Base-by-base conservation (phyloP, 306 rosid species). In the Cyamopsis tetragonoloba region DNA sequence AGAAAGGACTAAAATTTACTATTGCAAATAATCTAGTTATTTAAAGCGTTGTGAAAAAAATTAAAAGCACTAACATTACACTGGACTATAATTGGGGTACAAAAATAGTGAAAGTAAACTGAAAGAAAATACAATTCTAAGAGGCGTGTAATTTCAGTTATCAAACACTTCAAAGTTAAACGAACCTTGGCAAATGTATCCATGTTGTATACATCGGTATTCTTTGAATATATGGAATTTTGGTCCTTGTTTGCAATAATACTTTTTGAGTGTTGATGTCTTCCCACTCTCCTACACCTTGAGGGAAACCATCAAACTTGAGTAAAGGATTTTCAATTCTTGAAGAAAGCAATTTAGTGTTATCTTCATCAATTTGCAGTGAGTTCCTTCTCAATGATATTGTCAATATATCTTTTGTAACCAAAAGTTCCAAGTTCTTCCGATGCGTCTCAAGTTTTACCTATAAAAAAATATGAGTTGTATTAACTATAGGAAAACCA, bases 181-280 rank as follows among this genome's bases (percentile, higher is more conserved):
- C 62, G 4, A 42, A 91, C 98, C 93, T 89, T 51, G 83, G 72
- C 85, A 92, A 68, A 79, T 80, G 84, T 37, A 81, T 88, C 96
- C 96, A 89, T 8, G 84, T 78, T 42, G 87, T 81, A 80, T 79
- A 86, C 54, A 82, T 79, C 9, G 95, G 91, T 57, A 89, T 20
- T 73, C 48, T 89, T 32, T 83, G 73, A 37, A 73, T 35, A 35
- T 10, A 10, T 28, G 88, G 86, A 43, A 92, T 81, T 74, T 64
- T 83, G 63, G 61, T 51, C 65, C 75, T 77, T 48, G 71, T 27
- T 49, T 60, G 28, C 15, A 30, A 39, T 54, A 75, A 10, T 31
- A 51, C 71, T 17, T 84, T 84, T 3, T 49, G 78, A 50, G 56
- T 46, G 53, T 69, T 74, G 26, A 4, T 11, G 14, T 24, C 62